Evolutionary conservation across 2,329 filamentous ascomycete genomes (phyloP), one percentile per base, ranked within the genome.

Genomic region (Colletotrichum abscissum): DNA sequence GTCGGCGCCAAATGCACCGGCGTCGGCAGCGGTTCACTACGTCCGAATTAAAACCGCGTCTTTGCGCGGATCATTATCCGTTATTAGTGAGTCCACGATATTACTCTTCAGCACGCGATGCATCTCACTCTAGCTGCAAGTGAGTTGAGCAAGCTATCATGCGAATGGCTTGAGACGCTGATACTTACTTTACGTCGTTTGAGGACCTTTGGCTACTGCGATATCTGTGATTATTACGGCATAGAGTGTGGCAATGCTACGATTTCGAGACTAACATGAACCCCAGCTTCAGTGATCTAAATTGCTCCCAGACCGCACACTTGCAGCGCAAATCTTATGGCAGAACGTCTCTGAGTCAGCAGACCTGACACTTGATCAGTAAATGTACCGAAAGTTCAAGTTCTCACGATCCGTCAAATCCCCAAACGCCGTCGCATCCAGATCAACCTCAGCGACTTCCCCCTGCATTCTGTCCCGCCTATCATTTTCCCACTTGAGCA

Each of bases 1-100:
- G n/a, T 72, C 65, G 59, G 66, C 49, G 19, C 24, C 30, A 65
- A 35, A 65, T 62, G 12, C 46, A 56, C 70, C 70, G 55, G 67
- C 55, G 24, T 60, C 46, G 30, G 24, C 22, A 35, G 46, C 28
- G 1, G 12, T 24, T 9, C 19, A 49, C 28, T 22, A 64, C 26
- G 33, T 35, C 26, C 56, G 12, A 26, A 33, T 4, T 57, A 54
- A 54, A 46, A 28, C 66, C 58, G 58, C 19, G 19, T 22, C 8
- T 49, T 49, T 49, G 42, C 19, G 42, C 4, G 42, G 42, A 22
- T n/a, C 42, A 49, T 49, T 49, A n/a, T 49, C 42, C 19, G 42
- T 19, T 7, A 3, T 4, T 16, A n/a, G 6, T n/a, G 16, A 49
- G 42, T 49, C 19, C 19, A n/a, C 42, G 19, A 49, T 49, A 4